Base-by-base conservation (phyloP, 2,329 filamentous ascomycete genomes). In the Ophiocordyceps polyrhachis-furcata region DNA sequence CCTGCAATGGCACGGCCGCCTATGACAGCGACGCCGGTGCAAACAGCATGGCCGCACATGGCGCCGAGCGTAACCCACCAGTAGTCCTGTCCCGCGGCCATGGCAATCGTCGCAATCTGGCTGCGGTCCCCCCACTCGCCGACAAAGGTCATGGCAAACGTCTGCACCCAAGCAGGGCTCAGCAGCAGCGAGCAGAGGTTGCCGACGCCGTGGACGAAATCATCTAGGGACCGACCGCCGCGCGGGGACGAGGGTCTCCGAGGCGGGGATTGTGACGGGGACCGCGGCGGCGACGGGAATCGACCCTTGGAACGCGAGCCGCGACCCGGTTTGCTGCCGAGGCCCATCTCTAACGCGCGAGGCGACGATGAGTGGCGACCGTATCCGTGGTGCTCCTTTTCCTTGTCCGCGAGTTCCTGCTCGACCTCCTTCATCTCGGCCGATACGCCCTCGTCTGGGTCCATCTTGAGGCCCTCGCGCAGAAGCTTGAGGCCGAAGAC, bases 361-460 rank as follows among this genome's bases (percentile, higher is more conserved):
- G 83, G 81, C 21, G 81, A 82, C 29, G 86, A 69, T 8, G 77
- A 79, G 32, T 72, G 66, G 45, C 77, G 67, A 43, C 76, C 71
- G 50, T n/a, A 38, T 1, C 70, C 73, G 58, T 79, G 69, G 53
- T 79, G 69, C 53, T 83, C 79, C 53, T 85, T 81, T 61, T 95
- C 89, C 63, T 95, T 94, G 64, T 95, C 87, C 52, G 91, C 85
- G 4, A 96, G 69, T 59, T 95, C 89, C 64, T 83, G 67, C 64
- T 98, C 91, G 1, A 98, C 91, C 62, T 98, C 91, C 56, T 88
- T 83, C 85, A 98, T 93, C 62, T 98, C 91, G 52, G 91, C 88
- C n/a, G 81, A 77, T 5, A 96, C 88, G 44, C 89, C 89, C 56
- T 94, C 87, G 51, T 93, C 79, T 0, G 83, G 79, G 50, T 80